Evolutionary conservation across 371 early-diverging fungal genomes (phyloP).

Genomic region (Mortierella sp.): DNA sequence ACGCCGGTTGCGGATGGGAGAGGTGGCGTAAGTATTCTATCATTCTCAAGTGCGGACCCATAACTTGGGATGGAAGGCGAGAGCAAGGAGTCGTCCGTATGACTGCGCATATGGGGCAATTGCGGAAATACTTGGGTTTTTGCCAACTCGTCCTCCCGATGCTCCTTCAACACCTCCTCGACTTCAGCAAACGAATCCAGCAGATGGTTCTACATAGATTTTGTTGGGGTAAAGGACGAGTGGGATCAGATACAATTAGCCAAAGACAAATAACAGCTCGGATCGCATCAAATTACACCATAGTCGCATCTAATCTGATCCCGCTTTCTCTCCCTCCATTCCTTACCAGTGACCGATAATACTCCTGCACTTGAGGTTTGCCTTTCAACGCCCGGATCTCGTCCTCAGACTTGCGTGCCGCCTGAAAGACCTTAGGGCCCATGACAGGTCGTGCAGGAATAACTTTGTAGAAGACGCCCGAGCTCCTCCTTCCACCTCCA

Average conservation of each 20-base stretch:
- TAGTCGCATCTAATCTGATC: neutral
- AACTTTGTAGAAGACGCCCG: conserved; percentile 17
- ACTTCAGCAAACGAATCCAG: conserved; percentile 47
- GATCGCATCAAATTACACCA: neutral
- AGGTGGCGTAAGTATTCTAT: too few species aligned
- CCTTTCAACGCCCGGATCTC: conserved; percentile 23
- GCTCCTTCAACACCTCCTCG: conserved; percentile 40
- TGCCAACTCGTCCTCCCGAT: conserved; percentile 28
- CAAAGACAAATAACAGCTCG: neutral
- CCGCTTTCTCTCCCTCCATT: neutral
- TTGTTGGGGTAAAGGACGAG: too few species aligned
- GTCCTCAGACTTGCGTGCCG: conserved; percentile 28
- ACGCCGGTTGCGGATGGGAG: neutral
- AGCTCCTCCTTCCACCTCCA: conserved; percentile 9
- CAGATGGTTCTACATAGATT: conserved; percentile 23
- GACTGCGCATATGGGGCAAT: neutral
- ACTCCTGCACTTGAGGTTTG: conserved; percentile 23
- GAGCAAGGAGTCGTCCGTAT: neutral
- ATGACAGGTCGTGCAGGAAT: conserved; percentile 34
- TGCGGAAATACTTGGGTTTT: neutral
- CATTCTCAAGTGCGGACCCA: conserved; percentile 16
- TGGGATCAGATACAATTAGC: neutral
- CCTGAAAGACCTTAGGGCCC: conserved; percentile 23
- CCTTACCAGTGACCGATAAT: conserved; percentile 35
- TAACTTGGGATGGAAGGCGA: neutral